Evolutionary conservation across 805 yeast genomes (phyloP).

Genomic region (Blastobotrys terrestris): DNA sequence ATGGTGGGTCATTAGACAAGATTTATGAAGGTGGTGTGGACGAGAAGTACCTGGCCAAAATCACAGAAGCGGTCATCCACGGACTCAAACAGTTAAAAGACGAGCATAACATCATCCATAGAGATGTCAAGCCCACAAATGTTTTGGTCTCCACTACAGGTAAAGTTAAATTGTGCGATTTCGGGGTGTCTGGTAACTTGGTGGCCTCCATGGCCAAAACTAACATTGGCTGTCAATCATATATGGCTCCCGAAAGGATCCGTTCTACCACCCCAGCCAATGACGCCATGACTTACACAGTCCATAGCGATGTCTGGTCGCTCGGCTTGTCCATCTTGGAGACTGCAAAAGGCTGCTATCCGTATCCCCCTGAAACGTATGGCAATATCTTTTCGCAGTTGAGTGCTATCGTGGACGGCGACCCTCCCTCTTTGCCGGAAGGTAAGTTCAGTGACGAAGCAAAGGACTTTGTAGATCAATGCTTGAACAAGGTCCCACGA

Average conservation of each 20-base stretch:
- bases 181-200: conserved; percentile 91
- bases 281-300: conserved; percentile 51
- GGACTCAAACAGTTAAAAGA: conserved; percentile 86
- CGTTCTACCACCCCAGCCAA: conserved; percentile 39
- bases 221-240: conserved; percentile 94
- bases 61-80: conserved; percentile 69
- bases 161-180: conserved; percentile 87
- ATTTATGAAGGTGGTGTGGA: conserved; percentile 71
- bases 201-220: conserved; percentile 94
- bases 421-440: conserved; percentile 72
- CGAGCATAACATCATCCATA: conserved; percentile 83
- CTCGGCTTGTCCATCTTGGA: conserved; percentile 86
- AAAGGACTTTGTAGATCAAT: conserved; percentile 64
- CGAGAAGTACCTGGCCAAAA: conserved; percentile 73
- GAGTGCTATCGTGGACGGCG: conserved; percentile 95
- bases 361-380: conserved; percentile 94
- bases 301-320: conserved; percentile 95
- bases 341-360: conserved; percentile 84
- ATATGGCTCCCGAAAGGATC: conserved; percentile 98
- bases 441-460: conserved; percentile 67
- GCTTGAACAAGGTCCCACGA: conserved; percentile 71
- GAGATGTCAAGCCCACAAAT: conserved; percentile 97
- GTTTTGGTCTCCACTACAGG: conserved; percentile 78
- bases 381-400: conserved; percentile 87
- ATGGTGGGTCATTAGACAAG: conserved; percentile 89